These are phyloP conservation scores for Dactylorhiza incarnata DNA, from an alignment of 106 monocot genomes.

Conservation along the genomic window DNA sequence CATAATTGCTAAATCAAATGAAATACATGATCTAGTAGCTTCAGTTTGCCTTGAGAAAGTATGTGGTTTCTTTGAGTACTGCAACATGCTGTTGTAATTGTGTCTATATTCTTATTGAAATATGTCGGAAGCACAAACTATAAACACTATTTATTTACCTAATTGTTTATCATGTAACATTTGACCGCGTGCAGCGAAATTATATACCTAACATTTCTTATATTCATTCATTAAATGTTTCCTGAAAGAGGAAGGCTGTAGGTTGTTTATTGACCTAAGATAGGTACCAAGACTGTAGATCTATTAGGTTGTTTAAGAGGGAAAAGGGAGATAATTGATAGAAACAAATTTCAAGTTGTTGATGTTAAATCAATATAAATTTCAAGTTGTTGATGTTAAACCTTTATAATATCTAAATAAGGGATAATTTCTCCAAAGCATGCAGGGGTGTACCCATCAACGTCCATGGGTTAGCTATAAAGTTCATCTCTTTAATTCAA, in stretches of 20 bases:
- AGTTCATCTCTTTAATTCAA: no score
- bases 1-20: slow-evolving; percentile 72
- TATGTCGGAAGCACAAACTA: neutral
- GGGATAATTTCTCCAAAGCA: no score
- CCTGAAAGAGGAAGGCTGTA: neutral
- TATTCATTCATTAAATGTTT: neutral
- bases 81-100: neutral
- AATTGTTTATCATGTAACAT: neutral
- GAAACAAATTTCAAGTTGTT: no score
- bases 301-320: neutral
- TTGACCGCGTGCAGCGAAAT: neutral
- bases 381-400: no score
- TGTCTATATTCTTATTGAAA: neutral
- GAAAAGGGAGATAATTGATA: no score
- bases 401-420: no score
- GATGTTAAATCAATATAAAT: no score
- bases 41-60: slow-evolving; percentile 73
- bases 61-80: slow-evolving; percentile 12
- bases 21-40: slow-evolving; percentile 60
- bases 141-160: neutral
- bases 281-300: neutral
- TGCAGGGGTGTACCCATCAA: no score
- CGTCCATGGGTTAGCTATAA: no score
- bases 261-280: neutral
- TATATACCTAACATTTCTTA: neutral